Conservation (phyloP, 1,284 basidiomycete genomes). For the Austroboletus novae-zelandiae region DNA sequence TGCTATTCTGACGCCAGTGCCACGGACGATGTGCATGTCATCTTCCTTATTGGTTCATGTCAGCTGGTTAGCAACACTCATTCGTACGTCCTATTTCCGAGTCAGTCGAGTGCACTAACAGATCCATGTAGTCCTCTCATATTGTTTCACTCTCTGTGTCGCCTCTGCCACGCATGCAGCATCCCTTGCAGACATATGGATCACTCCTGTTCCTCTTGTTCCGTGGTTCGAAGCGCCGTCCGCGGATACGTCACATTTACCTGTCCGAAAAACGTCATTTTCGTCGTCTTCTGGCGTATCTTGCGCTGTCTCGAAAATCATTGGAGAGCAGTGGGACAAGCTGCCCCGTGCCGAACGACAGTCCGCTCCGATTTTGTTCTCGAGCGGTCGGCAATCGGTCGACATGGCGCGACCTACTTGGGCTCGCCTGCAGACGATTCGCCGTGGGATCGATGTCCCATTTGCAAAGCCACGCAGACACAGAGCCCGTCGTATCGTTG, state of each 20-base stretch:
- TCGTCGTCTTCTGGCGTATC: constrained; percentile 15
- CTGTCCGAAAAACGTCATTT: constrained; percentile 5
- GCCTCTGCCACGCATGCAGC: constrained; percentile 42
- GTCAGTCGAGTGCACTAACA: constrained; percentile 4
- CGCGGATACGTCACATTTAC: constrained; percentile 3
- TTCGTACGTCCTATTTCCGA: constrained; percentile 40
- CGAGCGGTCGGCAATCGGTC: constrained; percentile 20
- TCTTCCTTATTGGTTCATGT: constrained; percentile 49
- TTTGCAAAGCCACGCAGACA: constrained; percentile 24
- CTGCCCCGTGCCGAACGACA: constrained; percentile 20
- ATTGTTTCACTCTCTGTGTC: constrained; percentile 53
- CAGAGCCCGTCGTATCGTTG: constrained; percentile 3
- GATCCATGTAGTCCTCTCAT: constrained; percentile 44
- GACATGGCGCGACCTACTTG: constrained; percentile 39
- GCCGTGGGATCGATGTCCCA: constrained; percentile 52
- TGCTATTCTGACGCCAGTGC: constrained; percentile 25
- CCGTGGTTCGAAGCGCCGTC: constrained; percentile 49
- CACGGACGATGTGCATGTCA: constrained; percentile 52
- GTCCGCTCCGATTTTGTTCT: constrained; percentile 15
- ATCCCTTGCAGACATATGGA: constrained; percentile 49
- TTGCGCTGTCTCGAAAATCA: constrained; percentile 28
- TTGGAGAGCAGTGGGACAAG: constrained; percentile 32
- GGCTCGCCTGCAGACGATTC: constrained; percentile 41
- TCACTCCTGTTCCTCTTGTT: constrained; percentile 44
- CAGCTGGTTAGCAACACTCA: constrained; percentile 53